Base-by-base conservation (phyloP, 768 basidiomycete species). In the Hysterangium stoloniferum region DNA sequence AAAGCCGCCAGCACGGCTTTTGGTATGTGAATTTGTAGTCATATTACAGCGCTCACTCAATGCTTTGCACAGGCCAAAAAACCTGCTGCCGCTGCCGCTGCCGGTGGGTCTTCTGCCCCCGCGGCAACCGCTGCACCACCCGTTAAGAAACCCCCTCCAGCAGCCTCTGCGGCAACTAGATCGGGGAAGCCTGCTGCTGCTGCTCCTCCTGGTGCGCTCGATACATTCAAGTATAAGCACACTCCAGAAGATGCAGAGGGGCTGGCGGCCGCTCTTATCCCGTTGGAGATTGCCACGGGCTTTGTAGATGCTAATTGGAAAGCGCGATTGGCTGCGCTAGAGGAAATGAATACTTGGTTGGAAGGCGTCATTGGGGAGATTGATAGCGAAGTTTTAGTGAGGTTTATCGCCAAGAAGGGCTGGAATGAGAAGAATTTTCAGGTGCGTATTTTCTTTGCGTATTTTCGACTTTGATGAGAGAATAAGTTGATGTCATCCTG, bases 351-450 rank as follows among this genome's bases (percentile, higher is more conserved):
- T 1, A 66, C 71, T 4, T 98, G 96, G 95, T 68, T 92, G 4
- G 83, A 91, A 52, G 76, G 72, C 1, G 73, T 76, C 25, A 75
- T 80, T 11, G 73, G 77, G 29, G 71, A 73, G 0, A 67, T 88
- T 1, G 95, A 99, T 57, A 81, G 85, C 11, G 96, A 99, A 65
- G 80, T 99, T 4, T 60, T 99, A 32, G 79, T 97, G 17, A 76
- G 95, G 22, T 83, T 86, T 57, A 67, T 98, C 53, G 83, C 79
- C 3, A 98, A 95, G 73, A 91, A 88, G 56, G 92, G 94, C 2
- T 97, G 92, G 93, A 78, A 75, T n/a, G 96, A 99, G 70, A 98
- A 96, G 73, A 99, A 98, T 61, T 99, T 99, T 58, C 95, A 99
- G 71, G 94, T 87, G 53, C 50, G 66, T 58, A 7, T 4, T 6